phyloP scores from a whole-genome alignment of 495 filamentous ascomycete species.

The Xylaria sp. region DNA sequence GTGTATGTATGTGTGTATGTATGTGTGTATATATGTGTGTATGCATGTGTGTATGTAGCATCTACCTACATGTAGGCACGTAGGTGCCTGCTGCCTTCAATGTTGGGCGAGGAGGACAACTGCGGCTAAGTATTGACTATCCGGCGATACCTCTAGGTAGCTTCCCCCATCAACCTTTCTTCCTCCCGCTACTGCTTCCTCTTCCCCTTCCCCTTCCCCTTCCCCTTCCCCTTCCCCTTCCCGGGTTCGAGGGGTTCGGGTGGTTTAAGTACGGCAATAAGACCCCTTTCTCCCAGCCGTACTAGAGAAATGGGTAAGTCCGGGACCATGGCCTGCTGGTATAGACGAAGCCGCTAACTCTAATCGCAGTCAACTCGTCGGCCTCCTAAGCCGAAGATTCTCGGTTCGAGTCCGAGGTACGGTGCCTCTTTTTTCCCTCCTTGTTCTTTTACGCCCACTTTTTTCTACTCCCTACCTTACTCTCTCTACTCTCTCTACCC shows the following conservation, averaged over 20 bases:
- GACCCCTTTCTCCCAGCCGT: constrained; percentile 10
- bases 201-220: neutral
- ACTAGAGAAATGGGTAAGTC: constrained; percentile 31
- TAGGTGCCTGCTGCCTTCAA: constrained; percentile 1
- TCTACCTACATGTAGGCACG: neutral
- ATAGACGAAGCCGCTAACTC: constrained; percentile 13
- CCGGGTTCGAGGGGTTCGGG: too few species aligned
- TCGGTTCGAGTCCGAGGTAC: constrained; percentile 32
- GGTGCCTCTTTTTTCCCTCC: constrained; percentile 15
- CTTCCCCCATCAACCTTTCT: too few species aligned
- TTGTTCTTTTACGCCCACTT: neutral
- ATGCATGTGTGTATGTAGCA: too few species aligned
- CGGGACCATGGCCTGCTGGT: neutral
- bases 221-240: neutral
- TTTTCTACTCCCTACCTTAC: neutral
- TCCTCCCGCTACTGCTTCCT: neutral
- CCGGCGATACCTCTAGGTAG: too few species aligned
- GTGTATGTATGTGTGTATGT: too few species aligned
- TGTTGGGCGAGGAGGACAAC: too few species aligned
- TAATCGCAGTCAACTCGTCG: constrained; percentile 27
- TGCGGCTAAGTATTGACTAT: neutral
- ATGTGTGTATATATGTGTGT: too few species aligned
- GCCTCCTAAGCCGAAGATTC: constrained; percentile 34
- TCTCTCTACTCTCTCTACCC: neutral
- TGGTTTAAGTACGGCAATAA: constrained; percentile 6